Conservation (phyloP, 345 rosid genomes). For the Acer yangbiense region DNA sequence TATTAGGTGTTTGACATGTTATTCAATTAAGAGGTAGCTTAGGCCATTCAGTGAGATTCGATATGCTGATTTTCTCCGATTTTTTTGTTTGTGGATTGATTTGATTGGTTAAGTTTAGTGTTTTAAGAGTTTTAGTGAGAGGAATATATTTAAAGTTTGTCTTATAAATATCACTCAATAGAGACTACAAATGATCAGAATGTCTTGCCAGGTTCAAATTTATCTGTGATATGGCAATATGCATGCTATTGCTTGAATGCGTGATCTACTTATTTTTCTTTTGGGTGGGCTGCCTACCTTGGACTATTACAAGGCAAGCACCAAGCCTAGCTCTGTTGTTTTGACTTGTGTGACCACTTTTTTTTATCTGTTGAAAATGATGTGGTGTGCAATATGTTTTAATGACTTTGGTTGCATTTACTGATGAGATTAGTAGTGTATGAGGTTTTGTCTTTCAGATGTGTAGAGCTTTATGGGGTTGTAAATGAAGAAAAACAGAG, state of each 20-base stretch:
- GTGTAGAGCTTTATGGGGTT: too few relatives aligned
- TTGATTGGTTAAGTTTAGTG: not conserved
- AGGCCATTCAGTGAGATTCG: too few relatives aligned
- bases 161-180: not conserved
- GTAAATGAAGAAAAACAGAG: too few relatives aligned
- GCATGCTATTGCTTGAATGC: not conserved
- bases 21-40: not conserved
- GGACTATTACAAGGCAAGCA: conserved; percentile 8
- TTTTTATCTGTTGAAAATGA: not conserved
- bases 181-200: not conserved
- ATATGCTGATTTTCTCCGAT: too few relatives aligned
- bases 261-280: not conserved
- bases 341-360: conserved; percentile 6
- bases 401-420: too few relatives aligned
- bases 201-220: not conserved
- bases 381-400: not conserved
- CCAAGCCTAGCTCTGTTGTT: not conserved
- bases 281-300: conserved; percentile 11
- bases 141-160: not conserved
- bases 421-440: too few relatives aligned
- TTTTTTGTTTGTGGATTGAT: too few relatives aligned
- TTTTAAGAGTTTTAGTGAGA: not conserved
- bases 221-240: not conserved
- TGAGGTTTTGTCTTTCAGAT: too few relatives aligned
- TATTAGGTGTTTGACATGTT: not conserved